Conservation (phyloP, 371 early-diverging fungal genomes). For the Rhizopus microsporus region DNA sequence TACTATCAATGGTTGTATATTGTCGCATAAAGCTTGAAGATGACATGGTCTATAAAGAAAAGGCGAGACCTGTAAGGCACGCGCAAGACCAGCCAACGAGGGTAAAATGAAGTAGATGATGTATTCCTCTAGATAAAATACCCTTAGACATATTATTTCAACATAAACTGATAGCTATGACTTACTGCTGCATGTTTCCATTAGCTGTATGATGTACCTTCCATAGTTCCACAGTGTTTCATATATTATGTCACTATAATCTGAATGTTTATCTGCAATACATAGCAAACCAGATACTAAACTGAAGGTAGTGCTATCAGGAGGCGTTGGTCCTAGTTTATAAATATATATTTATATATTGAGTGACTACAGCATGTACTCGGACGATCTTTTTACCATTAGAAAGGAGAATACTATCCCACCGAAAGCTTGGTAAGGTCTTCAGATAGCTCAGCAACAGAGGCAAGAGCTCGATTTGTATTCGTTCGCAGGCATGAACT, state of each 20-base stretch:
- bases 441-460: slow-evolving; percentile 35
- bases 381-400: slow-evolving; percentile 37
- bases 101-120: slow-evolving; percentile 57
- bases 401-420: slow-evolving; percentile 24
- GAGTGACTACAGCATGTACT: slow-evolving; percentile 8
- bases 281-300: slow-evolving; percentile 53
- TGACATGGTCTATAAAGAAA: slow-evolving; percentile 42
- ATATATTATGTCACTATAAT: slow-evolving; percentile 42
- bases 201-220: slow-evolving; percentile 17
- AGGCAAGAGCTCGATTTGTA: slow-evolving; percentile 35
- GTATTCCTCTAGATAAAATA: slow-evolving; percentile 35
- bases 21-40: slow-evolving; percentile 43
- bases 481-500: slow-evolving; percentile 30
- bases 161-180: not conserved
- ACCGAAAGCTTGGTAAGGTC: slow-evolving; percentile 30
- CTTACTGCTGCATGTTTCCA: slow-evolving; percentile 18
- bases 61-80: slow-evolving; percentile 55
- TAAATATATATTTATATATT: not conserved
- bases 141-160: not conserved
- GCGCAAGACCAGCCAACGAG: slow-evolving; percentile 58
- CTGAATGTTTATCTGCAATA: slow-evolving; percentile 40
- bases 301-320: slow-evolving; percentile 42
- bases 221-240: slow-evolving; percentile 31
- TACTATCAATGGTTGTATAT: slow-evolving; percentile 48
- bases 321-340: slow-evolving; percentile 26